These are phyloP conservation scores for Huntiella decipiens DNA, from an alignment of 2,329 filamentous ascomycete species.

Conservation along the genomic window DNA sequence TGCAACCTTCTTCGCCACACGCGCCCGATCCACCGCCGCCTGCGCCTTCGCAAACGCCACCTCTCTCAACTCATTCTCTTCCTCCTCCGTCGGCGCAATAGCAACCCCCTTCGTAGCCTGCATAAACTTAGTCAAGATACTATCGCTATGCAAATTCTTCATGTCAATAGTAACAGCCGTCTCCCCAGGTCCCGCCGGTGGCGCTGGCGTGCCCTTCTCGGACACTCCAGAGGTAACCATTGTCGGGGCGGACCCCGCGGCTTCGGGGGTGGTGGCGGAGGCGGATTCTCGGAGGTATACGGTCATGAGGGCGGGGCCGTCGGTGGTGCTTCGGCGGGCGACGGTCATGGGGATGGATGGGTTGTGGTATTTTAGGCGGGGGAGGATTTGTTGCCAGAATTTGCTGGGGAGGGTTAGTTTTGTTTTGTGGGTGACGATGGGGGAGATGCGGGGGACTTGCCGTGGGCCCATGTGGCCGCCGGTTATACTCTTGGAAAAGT, in stretches of 20 bases:
- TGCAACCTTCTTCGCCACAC: constrained; percentile 6
- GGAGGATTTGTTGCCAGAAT: constrained; percentile 73
- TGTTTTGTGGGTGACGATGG: constrained; percentile 13
- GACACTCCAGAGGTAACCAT: constrained; percentile 27
- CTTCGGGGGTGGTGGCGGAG: constrained; percentile 13
- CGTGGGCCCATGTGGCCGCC: constrained; percentile 55
- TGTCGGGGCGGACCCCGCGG: constrained; percentile 21
- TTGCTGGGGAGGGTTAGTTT: constrained; percentile 35
- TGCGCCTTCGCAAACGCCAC: background rate
- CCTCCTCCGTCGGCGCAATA: constrained; percentile 38
- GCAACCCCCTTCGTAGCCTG: constrained; percentile 39
- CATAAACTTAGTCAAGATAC: constrained; percentile 46
- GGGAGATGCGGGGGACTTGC: constrained; percentile 26
- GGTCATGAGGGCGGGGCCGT: constrained; percentile 39
- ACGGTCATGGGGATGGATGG: constrained; percentile 68
- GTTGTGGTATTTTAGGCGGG: constrained; percentile 86
- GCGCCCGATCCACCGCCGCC: constrained; percentile 4
- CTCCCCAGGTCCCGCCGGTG: constrained; percentile 28
- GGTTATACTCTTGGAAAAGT: constrained; percentile 43
- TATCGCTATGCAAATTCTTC: constrained; percentile 37
- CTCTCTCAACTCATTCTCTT: constrained; percentile 27
- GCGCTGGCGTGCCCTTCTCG: constrained; percentile 25
- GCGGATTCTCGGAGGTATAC: constrained; percentile 38
- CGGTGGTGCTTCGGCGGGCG: constrained; percentile 42
- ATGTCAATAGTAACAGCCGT: constrained; percentile 40